Evolutionary conservation across 257 asterid species (phyloP).

Genomic region (Scutellaria galericulata): DNA sequence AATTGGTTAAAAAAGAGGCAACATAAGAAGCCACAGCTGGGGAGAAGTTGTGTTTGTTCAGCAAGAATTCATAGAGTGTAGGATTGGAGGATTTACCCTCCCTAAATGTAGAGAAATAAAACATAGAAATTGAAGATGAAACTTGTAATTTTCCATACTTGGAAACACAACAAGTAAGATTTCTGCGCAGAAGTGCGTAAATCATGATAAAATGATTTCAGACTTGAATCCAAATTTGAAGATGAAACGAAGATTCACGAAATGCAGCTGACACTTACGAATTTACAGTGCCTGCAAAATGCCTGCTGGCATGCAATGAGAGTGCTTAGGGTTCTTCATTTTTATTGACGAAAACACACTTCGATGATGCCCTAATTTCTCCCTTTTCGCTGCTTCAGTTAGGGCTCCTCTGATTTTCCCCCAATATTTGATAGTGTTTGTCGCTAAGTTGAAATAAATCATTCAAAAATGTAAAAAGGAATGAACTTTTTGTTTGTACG

Average conservation of each 20-base stretch:
- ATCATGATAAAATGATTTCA: neutral
- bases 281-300: neutral
- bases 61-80: constrained; percentile 23
- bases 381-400: too few relatives aligned
- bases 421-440: too few relatives aligned
- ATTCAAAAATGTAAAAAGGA: too few relatives aligned
- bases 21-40: constrained; percentile 36
- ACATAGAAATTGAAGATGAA: neutral
- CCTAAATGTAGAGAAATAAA: constrained; percentile 36
- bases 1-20: constrained; percentile 32
- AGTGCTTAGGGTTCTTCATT: neutral
- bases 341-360: too few relatives aligned
- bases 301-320: neutral
- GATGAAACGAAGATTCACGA: neutral
- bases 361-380: too few relatives aligned
- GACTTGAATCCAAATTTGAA: neutral
- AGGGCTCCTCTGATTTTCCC: too few relatives aligned
- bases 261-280: neutral
- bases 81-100: neutral
- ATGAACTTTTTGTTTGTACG: too few relatives aligned
- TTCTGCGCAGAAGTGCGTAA: constrained; percentile 7
- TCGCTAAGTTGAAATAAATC: too few relatives aligned
- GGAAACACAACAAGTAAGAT: neutral
- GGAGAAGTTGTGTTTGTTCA: constrained; percentile 41
- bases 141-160: neutral